Evolutionary conservation across 1,284 basidiomycete genomes (phyloP).

Genomic region (Ceratobasidium sp.): DNA sequence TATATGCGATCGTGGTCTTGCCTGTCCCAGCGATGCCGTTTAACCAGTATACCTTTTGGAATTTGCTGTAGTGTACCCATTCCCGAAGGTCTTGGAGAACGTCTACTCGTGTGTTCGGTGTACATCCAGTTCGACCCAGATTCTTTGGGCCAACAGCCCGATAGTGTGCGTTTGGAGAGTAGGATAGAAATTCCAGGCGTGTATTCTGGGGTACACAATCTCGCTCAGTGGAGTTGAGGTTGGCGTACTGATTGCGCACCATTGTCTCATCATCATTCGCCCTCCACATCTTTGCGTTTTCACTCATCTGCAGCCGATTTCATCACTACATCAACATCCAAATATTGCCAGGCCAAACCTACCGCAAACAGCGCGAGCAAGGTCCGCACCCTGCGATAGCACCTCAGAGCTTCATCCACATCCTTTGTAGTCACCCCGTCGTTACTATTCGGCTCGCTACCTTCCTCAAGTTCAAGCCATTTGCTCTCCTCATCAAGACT

Average conservation of each 20-base stretch:
- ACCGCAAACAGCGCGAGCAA: not conserved
- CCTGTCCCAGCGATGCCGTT: conserved; percentile 21
- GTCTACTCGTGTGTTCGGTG: not conserved
- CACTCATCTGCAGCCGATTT: not conserved
- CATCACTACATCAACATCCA: not conserved
- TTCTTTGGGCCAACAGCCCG: not conserved
- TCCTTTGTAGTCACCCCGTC: not conserved
- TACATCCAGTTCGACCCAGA: not conserved
- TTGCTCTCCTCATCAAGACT: not conserved
- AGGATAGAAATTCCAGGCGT: not conserved
- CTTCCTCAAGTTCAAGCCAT: not conserved
- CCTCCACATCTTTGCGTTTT: not conserved
- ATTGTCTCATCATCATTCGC: not conserved
- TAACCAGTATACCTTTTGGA: not conserved
- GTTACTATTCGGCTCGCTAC: too few relatives aligned
- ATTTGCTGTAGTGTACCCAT: not conserved
- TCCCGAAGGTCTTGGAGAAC: not conserved
- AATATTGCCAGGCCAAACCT: not conserved
- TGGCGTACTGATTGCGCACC: not conserved
- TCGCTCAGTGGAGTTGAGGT: not conserved
- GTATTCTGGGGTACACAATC: not conserved
- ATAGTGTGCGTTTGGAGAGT: not conserved
- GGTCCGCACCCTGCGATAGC: not conserved
- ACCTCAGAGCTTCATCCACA: not conserved
- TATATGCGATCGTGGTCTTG: conserved; percentile 16